Base-by-base conservation (phyloP, 768 basidiomycete species). In the Lactifluus piperatus region DNA sequence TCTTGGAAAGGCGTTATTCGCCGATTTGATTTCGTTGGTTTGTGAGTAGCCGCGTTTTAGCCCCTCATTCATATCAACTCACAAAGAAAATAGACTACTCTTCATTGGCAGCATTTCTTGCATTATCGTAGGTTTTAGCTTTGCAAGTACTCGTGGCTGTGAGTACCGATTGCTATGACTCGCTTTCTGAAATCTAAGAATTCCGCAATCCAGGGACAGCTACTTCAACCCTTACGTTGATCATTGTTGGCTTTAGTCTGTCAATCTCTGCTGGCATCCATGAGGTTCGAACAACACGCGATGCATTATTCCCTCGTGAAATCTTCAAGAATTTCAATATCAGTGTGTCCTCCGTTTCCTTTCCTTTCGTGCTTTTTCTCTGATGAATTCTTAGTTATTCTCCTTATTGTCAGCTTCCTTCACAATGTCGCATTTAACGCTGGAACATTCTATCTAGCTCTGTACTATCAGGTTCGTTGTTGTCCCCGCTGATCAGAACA, bases 391-490 rank as follows among this genome's bases (percentile, higher is more conserved):
- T 27, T 44, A 91, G 88, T 83, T 62, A 77, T 78, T 57, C 76
- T 88, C 47, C 79, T 92, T 32, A 51, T 82, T 18, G 77, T 88
- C 59, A 81, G 81, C 18, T 90, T 91, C 73, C 76, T 92, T 55
- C 91, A 92, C 70, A 90, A 89, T 68, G 78, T 91, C 62, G 83
- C 83, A 16, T 93, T 91, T 71, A 91, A 81, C 63, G 81, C 90
- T 32, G 90, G 88, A 50, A 92, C 90, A 5, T 93, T 88, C 73
- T 93, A 90, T 72, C 81, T 93, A 47, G 87, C 89, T 0, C 71
- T 92, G 24, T 92, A 83, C 70, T 91, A 81, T 71, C 90, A 93
- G 79, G 90, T 88, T 63, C 37, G 75, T 32, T 45, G 2, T 20
- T 37, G 37, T 34, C 18, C 30, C 53, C 36, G 4, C 43, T 39